Base-by-base conservation (phyloP, 306 rosid species). In the Senna siamea region DNA sequence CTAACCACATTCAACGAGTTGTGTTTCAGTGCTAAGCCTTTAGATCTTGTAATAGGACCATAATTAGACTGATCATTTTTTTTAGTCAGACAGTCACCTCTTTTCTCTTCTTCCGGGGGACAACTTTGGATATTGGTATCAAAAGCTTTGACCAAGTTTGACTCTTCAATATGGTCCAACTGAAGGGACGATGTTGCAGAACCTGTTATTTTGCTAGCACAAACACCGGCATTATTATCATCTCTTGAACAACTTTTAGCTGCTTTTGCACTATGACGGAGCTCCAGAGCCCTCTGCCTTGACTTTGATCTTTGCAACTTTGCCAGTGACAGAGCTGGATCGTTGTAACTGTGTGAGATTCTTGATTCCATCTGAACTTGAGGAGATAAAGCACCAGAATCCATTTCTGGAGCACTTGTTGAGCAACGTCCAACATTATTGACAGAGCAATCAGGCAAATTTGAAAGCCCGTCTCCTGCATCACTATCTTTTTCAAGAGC, bases 231-330 rank as follows among this genome's bases (percentile, higher is more conserved):
- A 57, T 68, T 72, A 55, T 56, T 75, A 66, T 76, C 87, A 37
- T 73, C 77, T 56, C 69, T 66, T 46, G 82, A 62, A 55, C 54
- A 40, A 59, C 30, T 73, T 76, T 69, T 88, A 5, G 46, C 46
- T 13, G 75, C 80, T 74, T 87, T 86, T 46, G 82, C 87, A 79
- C 97, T 86, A 62, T 78, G 83, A 44, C 97, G 98, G 58, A 77
- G 71, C 86, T 86, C 85, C 62, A 92, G 59, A 76, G 97, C 99
- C 75, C 41, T 90, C 86, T 95, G 96, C 82, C 99, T 87, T 1
- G 98, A 79, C 87, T 80, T 95, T 11, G 99, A 95, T 74, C 98
- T 86, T 48, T 85, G 96, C 79, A 95, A 51, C 87, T 87, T 89
- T 59, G 89, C 93, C 79, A 87, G 63, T 66, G 99, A 95, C 69